Conservation (phyloP, 179 eudicot genomes). For the Heliamphora pulchella region DNA sequence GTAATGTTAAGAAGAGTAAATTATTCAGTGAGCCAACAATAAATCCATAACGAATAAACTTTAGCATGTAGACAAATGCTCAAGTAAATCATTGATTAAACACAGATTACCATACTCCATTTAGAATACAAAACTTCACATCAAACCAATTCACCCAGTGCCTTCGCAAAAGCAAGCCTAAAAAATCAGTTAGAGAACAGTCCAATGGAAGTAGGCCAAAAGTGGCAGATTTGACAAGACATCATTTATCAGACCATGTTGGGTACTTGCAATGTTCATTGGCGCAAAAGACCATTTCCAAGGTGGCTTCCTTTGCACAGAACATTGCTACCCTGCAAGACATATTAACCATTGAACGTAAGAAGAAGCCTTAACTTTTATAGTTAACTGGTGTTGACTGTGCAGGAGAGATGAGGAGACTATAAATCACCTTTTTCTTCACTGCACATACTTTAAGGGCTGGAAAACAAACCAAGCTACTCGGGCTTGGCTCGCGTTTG, state of each 20-base stretch:
- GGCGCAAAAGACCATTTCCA: not conserved
- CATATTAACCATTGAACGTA: not conserved
- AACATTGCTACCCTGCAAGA: not conserved
- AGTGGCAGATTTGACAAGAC: not conserved
- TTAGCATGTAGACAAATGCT: not conserved
- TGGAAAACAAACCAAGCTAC: too few species aligned
- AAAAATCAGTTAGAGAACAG: not conserved
- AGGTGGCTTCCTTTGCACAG: not conserved
- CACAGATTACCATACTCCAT: not conserved
- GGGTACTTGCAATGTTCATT: not conserved
- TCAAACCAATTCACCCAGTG: not conserved
- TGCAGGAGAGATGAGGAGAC: not conserved
- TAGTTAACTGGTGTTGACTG: not conserved
- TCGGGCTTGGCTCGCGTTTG: too few species aligned
- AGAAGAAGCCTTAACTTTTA: not conserved
- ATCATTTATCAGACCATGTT: not conserved
- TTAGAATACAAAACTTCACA: not conserved
- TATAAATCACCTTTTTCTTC: not conserved
- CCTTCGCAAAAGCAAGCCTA: not conserved
- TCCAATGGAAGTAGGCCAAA: not conserved
- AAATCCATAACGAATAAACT: not conserved
- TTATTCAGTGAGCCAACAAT: not conserved
- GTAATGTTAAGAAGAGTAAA: not conserved
- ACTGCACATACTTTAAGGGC: not conserved
- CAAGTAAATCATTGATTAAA: not conserved